Evolutionary conservation across 2,329 filamentous ascomycete genomes (phyloP), one percentile per base, ranked within the genome.

Genomic region (Fonsecaea erecta): DNA sequence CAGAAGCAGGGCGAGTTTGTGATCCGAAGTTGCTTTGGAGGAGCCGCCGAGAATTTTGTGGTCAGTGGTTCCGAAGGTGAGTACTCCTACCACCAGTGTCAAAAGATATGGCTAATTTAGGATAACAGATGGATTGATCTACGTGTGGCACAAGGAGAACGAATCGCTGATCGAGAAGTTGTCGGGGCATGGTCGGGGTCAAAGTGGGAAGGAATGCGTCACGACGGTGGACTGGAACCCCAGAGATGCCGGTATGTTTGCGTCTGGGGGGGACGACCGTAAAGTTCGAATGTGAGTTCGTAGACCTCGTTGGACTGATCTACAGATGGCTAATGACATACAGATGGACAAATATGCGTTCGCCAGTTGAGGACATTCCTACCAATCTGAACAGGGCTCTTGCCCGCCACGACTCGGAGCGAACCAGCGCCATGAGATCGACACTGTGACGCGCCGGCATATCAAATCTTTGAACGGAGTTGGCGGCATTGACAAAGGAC

Each of bases 161-260:
- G 92, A 92, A 5, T 82, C 85, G 5, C 83, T 90, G 0, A 87
- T 99, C 5, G 91, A 93, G 73, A 88, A 86, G 54, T 81, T 98
- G 2, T 84, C 87, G 34, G 93, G 88, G 0, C 94, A 98, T 72
- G 80, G 82, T 6, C 84, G 85, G 12, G 89, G 92, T 35, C 67
- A 69, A 43, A 65, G 66, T 54, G 70, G 70, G 18, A 70, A 68
- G 52, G 62, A 67, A 16, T 89, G 87, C 66, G 94, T 95, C 69
- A 98, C 97, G 75, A 86, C 92, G 7, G 90, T 96, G 40, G 85
- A 90, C 24, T 99, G 95, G 94, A 95, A 94, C 73, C 93, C 95
- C 0, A 84, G 81, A 11, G 87, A 97, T 74, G 88, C 92, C 0
- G 86, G 86, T 67, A 89, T 97, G 81, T 92, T 97, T 77, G 95